Evolutionary conservation across 2,329 filamentous ascomycete species (phyloP).

Genomic region (Ophiocordyceps camponoti-leonardi): DNA sequence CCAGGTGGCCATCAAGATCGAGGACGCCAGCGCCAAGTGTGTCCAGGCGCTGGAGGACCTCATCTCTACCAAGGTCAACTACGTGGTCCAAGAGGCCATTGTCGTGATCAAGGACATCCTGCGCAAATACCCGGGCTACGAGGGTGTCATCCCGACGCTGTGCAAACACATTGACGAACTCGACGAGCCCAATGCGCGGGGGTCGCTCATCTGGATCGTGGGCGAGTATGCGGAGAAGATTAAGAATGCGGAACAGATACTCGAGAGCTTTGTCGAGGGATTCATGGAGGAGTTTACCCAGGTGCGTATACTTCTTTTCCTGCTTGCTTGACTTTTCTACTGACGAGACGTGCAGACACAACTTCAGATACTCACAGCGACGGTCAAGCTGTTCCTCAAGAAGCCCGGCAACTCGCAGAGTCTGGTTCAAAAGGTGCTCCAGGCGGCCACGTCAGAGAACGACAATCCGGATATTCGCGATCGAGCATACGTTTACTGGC

Average conservation of each 20-base stretch:
- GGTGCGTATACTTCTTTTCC: constrained; percentile 39
- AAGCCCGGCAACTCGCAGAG: constrained; percentile 87
- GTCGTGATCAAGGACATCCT: constrained; percentile 99
- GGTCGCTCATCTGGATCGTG: constrained; percentile 98
- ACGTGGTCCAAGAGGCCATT: constrained; percentile 97
- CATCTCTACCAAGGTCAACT: constrained; percentile 94
- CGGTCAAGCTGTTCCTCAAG: constrained; percentile 95
- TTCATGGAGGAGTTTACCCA: constrained; percentile 92
- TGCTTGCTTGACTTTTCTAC: background rate
- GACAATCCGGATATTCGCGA: constrained; percentile 95
- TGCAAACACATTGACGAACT: constrained; percentile 94
- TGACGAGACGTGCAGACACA: constrained; percentile 25
- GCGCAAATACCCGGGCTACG: constrained; percentile 97
- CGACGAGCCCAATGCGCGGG: constrained; percentile 94
- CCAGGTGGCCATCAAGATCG: constrained; percentile 97
- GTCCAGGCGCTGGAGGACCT: constrained; percentile 86
- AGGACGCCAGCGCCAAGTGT: constrained; percentile 75
- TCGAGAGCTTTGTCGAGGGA: constrained; percentile 88
- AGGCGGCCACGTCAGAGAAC: constrained; percentile 98
- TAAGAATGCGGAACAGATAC: constrained; percentile 82
- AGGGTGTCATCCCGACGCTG: constrained; percentile 87
- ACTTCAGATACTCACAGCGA: constrained; percentile 82
- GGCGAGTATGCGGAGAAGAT: constrained; percentile 95
- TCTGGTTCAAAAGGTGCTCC: constrained; percentile 83
- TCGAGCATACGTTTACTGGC: constrained; percentile 98